A percentile compares a stretch with the other conserved stretches of the same genome.
Evolutionary conservation across 148 eudicot species (phyloP).

Genomic region (Beta vulgaris): DNA sequence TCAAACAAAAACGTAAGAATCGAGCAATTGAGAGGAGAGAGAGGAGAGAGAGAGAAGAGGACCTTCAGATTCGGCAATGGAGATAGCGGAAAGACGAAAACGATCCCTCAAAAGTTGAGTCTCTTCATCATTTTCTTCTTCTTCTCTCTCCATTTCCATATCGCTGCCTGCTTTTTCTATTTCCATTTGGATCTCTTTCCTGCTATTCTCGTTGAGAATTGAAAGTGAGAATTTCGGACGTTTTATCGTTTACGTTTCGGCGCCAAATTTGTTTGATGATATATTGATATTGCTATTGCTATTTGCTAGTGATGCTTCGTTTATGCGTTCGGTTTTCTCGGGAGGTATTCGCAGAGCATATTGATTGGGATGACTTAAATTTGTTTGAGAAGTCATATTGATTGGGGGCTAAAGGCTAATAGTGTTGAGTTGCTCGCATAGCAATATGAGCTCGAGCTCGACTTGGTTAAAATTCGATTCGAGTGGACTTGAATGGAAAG

Average conservation of each 20-base stretch:
- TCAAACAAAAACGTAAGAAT: not conserved
- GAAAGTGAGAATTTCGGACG: not conserved
- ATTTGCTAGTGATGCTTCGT: too few species aligned
- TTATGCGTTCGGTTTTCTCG: too few species aligned
- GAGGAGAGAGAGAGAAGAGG: not conserved
- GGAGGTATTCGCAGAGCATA: too few species aligned
- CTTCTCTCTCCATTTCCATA: conserved; percentile 33
- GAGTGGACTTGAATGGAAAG: too few species aligned
- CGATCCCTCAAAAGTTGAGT: conserved; percentile 56
- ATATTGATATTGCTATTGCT: too few species aligned
- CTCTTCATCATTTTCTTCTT: conserved; percentile 52
- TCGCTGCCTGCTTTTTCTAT: conserved; percentile 25
- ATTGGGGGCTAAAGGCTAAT: too few species aligned
- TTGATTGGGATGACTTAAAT: too few species aligned
- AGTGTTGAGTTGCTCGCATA: too few species aligned
- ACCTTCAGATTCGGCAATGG: conserved; percentile 79
- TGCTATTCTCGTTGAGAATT: not conserved
- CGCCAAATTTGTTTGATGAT: too few species aligned
- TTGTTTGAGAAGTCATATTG: too few species aligned
- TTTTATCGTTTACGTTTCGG: not conserved
- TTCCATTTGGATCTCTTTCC: conserved; percentile 4
- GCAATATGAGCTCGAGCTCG: too few species aligned
- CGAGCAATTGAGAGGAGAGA: not conserved
- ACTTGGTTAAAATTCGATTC: too few species aligned
- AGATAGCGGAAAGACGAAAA: conserved; percentile 69